Evolutionary conservation across 164 flowering plant species (phyloP), one percentile per base, ranked within the genome.

Genomic region (Berberis thunbergii): DNA sequence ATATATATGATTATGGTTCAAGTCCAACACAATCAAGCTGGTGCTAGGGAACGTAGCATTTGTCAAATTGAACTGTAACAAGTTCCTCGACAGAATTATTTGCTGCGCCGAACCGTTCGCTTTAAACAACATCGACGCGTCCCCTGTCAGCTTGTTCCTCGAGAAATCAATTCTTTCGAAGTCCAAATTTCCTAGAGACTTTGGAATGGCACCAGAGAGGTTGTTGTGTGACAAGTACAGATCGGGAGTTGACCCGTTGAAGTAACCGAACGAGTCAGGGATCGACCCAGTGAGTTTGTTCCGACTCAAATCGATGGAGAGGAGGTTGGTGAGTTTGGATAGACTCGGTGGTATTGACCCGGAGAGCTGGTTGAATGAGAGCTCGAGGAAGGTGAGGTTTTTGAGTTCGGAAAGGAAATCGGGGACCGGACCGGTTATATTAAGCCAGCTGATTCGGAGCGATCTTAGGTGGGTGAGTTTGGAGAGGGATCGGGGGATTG

Each of bases 391-490:
- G 1, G 54, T 64, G 38, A 90, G 72, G 67, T 63, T 74, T 39
- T 54, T 66, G 64, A 88, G 83, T 26, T 75, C 49, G 68, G 74
- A 48, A 45, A 92, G 73, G 67, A 83, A 86, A 3, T 56, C 69
- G 0, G 97, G 96, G 11, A 92, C 72, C 0, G 86, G 62, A 11
- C 96, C 95, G 43, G 93, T 69, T 45, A 91, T 70, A 59, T 76
- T 74, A 53, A 70, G 77, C 77, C 77, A 76, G 76, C 77, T 81
- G 46, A 91, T 68, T 0, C 72, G 60, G 39, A 86, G 72, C 39
- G 41, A 65, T 6, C 40, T 67, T 60, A 91, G 96, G 62, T 69
- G 50, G 10, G 70, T 69, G 66, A 91, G 95, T 52, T 79, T 81
- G 65, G 86, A 63, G 58, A 91, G 72, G 60, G 87, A 53, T 7